Conservation (phyloP, 345 rosid genomes). For the Turritis glabra region DNA sequence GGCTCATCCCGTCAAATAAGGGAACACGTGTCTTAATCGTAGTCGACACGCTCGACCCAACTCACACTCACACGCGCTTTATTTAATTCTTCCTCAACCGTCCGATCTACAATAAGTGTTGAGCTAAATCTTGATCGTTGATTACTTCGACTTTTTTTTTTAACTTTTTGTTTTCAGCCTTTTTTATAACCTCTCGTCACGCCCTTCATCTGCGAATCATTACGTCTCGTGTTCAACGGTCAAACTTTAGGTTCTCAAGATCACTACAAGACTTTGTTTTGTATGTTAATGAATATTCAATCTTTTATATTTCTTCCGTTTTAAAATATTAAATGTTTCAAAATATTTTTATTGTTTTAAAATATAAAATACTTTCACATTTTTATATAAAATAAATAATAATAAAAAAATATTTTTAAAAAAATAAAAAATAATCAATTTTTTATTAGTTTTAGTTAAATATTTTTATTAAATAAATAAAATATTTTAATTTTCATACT, state of each 20-base stretch:
- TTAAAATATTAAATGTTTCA: no score
- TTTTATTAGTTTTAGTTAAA: no score
- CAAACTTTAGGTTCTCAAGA: slow-evolving; percentile 32
- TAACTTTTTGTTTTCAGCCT: not conserved
- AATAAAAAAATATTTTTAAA: no score
- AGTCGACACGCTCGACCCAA: slow-evolving; percentile 37
- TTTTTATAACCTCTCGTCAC: slow-evolving; percentile 24
- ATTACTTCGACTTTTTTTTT: not conserved
- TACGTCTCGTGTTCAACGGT: slow-evolving; percentile 37
- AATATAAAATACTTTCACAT: no score
- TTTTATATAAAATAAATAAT: no score
- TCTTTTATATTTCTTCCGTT: no score
- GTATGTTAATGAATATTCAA: slow-evolving; percentile 1
- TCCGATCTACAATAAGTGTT: not conserved
- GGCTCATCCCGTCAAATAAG: slow-evolving; percentile 42
- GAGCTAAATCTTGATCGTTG: slow-evolving; percentile 15
- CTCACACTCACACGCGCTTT: slow-evolving; percentile 16
- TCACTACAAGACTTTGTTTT: slow-evolving; percentile 12
- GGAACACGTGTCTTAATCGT: slow-evolving; percentile 44
- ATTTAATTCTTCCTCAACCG: not conserved
- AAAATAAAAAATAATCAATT: no score
- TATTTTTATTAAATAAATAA: no score
- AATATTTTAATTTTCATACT: no score
- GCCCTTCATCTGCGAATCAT: slow-evolving; percentile 36
- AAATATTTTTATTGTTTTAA: no score